Conservation (phyloP, 1,284 basidiomycete species). For the Stygiomarasmius scandens region DNA sequence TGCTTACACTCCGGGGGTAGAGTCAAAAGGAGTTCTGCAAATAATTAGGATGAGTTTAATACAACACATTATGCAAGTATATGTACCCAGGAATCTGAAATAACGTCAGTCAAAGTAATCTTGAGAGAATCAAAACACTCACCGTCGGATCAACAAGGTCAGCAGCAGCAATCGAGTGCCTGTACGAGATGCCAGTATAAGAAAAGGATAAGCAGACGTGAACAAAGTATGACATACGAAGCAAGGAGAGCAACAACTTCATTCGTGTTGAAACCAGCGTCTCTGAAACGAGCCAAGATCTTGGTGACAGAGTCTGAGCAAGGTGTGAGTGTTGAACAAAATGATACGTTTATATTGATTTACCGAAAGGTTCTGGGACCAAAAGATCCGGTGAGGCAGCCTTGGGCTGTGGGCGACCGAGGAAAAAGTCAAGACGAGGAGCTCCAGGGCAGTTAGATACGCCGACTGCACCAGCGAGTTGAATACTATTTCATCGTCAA, state of each 20-base stretch:
- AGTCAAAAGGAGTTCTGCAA: constrained; percentile 40
- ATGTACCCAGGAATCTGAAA: constrained; percentile 16
- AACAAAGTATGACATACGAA: constrained; percentile 24
- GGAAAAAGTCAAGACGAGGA: constrained; percentile 40
- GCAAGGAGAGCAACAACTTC: constrained; percentile 47
- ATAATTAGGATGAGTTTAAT: neutral
- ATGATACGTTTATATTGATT: neutral
- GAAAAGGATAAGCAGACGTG: neutral
- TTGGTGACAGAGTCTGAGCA: constrained; percentile 34
- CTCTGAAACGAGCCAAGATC: constrained; percentile 43
- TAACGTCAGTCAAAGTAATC: neutral
- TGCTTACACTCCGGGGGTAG: constrained; percentile 30
- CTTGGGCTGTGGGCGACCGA: constrained; percentile 35
- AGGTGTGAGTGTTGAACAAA: neutral
- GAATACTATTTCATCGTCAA: constrained; percentile 36
- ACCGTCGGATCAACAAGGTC: constrained; percentile 8
- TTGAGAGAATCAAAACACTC: neutral
- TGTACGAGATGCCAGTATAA: constrained; percentile 12
- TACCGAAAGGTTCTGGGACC: constrained; percentile 43
- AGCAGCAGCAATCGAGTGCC: constrained; percentile 40
- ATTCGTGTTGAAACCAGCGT: constrained; percentile 40
- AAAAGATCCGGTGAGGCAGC: constrained; percentile 38
- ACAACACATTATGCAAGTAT: neutral
- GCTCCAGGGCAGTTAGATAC: constrained; percentile 42
- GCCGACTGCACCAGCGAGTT: constrained; percentile 44